Base-by-base conservation (phyloP, 495 filamentous ascomycete genomes). In the Penicillium subrubescens region DNA sequence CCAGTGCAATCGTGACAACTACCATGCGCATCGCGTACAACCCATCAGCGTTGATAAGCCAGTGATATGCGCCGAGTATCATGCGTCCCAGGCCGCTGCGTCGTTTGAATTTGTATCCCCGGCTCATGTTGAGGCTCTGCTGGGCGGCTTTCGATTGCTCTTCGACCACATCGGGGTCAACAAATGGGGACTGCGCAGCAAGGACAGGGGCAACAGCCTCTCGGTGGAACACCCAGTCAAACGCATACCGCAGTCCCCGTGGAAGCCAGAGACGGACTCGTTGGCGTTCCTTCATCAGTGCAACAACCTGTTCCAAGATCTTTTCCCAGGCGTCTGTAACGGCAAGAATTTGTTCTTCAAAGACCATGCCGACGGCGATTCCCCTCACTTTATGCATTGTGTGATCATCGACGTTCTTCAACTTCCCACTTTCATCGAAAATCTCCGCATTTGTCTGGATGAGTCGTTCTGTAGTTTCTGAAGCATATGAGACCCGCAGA, bases 21-120 rank as follows among this genome's bases (percentile, higher is more conserved):
- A 80, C 79, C 64, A 79, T 69, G 2, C 78, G 73, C 61, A 81
- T 34, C 2, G 72, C 79, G 56, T 71, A 80, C 52, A 81, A 57
- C 1, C 76, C 77, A 4, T 79, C 71, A 2, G 72, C 79, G 37
- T 62, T 71, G 37, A 71, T 73, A 25, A 76, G 59, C 72, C 71
- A 76, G 52, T 75, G 74, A 52, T 76, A 74, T 1, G 67, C 60
- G 17, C 70, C 55, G 23, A 73, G 62, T 21, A 76, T 63, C 12
- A 63, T 62, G 8, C 66, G 61, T 15, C 68, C 70, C 5, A 73
- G 25, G 5, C 67, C 65, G 44, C 65, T 73, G 23, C 72, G 70
- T 21, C 60, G 55, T 31, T 68, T 68, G 5, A 65, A 64, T 33
- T 65, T 59, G 31, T 73, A 73, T 48, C 74, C 74, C 25, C 72